Evolutionary conservation across 2,329 filamentous ascomycete species (phyloP), one percentile per base, ranked within the genome.

Genomic region (Xylariaceae sp.): DNA sequence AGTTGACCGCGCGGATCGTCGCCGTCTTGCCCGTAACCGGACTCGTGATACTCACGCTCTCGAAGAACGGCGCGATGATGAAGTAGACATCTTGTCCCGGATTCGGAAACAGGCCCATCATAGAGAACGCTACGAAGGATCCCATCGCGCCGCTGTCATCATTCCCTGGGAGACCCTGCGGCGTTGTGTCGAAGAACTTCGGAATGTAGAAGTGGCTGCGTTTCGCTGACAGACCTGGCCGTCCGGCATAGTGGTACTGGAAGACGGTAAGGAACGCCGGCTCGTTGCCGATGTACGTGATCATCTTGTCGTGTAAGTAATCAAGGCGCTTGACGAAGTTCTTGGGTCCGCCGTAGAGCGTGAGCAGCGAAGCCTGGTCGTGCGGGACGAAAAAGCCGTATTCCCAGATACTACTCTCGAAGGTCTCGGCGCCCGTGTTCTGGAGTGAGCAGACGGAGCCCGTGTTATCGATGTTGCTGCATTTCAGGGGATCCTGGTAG

Each of bases 141-240:
- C 86, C 87, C 86, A 89, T 89, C 0, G 87, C 85, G 3, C 87
- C 87, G 51, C 79, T 81, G 69, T 90, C 87, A 60, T 89, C 87
- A 68, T 89, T 90, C 0, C 87, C 88, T 0, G 87, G 86, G 6
- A 90, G 80, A 0, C 87, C 87, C 1, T 73, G 74, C 0, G 82
- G 73, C 0, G 80, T 82, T 0, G 82, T 78, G 65, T 82, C 80
- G 75, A 89, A 90, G 66, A 79, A 82, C 0, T 76, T 76, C 0
- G 87, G 86, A 49, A 89, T 88, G 67, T 89, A 89, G 65, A 76
- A 82, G 66, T 88, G 86, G 0, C 80, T 78, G 51, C 83, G 82
- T 49, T 70, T 67, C 1, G 80, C 78, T 0, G 80, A 82, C 1
- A 81, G 72, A 0, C 72, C 86, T 0, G 87, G 87, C 0, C 86